phyloP scores from a whole-genome alignment of 2,329 filamentous ascomycete genomes.

The Truncatella angustata region DNA sequence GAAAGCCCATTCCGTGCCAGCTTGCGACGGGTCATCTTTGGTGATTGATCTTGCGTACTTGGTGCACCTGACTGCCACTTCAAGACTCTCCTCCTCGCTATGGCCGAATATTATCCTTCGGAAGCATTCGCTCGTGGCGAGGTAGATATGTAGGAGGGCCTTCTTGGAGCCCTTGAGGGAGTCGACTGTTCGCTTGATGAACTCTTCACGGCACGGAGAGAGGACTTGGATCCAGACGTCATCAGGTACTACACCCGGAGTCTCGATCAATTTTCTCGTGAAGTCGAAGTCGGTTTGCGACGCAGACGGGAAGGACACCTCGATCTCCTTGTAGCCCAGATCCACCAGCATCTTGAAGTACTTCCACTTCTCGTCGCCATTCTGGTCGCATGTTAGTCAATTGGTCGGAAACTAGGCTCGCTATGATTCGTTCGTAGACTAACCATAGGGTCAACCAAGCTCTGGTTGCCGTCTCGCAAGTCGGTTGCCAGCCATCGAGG shows the following conservation, averaged over 20 bases:
- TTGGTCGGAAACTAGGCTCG: not conserved
- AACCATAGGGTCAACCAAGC: constrained; percentile 89
- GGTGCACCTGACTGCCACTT: constrained; percentile 80
- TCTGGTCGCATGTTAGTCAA: constrained; percentile 47
- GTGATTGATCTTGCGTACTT: constrained; percentile 86
- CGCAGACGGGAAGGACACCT: constrained; percentile 91
- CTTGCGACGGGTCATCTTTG: constrained; percentile 65
- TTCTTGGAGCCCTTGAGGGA: constrained; percentile 88
- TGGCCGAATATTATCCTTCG: constrained; percentile 87
- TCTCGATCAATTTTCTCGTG: constrained; percentile 81
- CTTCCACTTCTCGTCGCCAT: constrained; percentile 88
- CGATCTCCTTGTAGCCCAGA: constrained; percentile 96
- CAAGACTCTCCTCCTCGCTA: constrained; percentile 76
- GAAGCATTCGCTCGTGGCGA: constrained; percentile 96
- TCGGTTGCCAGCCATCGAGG: constrained; percentile 90
- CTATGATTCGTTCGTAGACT: constrained; percentile 30
- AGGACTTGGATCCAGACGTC: constrained; percentile 92
- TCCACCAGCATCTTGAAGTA: constrained; percentile 95
- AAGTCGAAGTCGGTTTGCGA: constrained; percentile 97
- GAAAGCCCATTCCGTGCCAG: constrained; percentile 68
- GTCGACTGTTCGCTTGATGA: constrained; percentile 87
- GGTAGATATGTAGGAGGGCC: constrained; percentile 91
- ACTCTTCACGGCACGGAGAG: constrained; percentile 85
- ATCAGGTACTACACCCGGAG: constrained; percentile 77
- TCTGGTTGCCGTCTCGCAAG: constrained; percentile 91